phyloP scores from a whole-genome alignment of 2,329 filamentous ascomycete species.

The Pseudovirgaria hyperparasitica region DNA sequence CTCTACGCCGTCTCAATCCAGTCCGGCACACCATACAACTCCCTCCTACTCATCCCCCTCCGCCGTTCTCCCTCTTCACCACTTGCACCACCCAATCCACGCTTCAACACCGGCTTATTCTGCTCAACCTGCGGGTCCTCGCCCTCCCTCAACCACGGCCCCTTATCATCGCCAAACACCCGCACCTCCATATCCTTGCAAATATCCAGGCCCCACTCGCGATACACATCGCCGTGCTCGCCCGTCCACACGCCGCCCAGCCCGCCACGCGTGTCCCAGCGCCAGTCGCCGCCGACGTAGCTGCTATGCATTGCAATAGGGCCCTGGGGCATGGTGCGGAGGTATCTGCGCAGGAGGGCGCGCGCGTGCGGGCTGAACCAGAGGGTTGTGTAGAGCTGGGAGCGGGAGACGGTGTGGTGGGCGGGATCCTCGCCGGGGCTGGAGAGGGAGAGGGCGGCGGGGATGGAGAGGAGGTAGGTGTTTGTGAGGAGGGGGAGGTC shows the following conservation, averaged over 20 bases:
- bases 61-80: no score
- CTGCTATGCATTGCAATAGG: constrained; percentile 30
- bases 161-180: constrained; percentile 36
- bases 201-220: constrained; percentile 19
- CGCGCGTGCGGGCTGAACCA: constrained; percentile 38
- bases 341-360: constrained; percentile 36
- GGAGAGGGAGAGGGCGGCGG: constrained; percentile 29
- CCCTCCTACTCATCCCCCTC: no score
- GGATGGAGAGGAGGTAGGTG: constrained; percentile 33
- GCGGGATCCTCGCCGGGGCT: neutral
- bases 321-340: constrained; percentile 29
- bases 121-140: no score
- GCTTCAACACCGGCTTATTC: no score
- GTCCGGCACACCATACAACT: no score
- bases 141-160: constrained; percentile 23
- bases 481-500: constrained; percentile 34
- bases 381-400: constrained; percentile 13
- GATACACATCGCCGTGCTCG: constrained; percentile 30
- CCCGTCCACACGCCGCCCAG: constrained; percentile 43
- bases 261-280: constrained; percentile 38
- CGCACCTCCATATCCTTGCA: constrained; percentile 27
- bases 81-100: no score
- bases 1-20: no score
- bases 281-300: constrained; percentile 32
- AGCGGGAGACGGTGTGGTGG: constrained; percentile 1